Base-by-base conservation (phyloP, 1,139 yeast species). In the Meyerozyma carpophila region DNA sequence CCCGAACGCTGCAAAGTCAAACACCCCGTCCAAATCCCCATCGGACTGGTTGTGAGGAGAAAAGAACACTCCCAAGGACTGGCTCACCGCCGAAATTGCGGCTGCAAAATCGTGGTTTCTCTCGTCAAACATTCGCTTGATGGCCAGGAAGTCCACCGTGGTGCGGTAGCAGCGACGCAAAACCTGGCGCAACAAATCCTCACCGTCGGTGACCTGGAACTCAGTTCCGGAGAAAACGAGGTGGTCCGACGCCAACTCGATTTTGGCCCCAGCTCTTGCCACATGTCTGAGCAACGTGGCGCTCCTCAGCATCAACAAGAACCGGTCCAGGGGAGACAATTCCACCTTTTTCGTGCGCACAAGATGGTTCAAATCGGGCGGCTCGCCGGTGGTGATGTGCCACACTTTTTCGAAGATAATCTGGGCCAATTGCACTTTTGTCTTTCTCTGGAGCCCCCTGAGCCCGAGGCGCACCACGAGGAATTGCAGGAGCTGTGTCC, bases 61-160 rank as follows among this genome's bases (percentile, higher is more conserved):
- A 50, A 72, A 70, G 51, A 58, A 65, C 1, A 69, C 72, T 46
- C 69, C 74, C 8, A 70, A 61, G 28, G 61, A 50, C 42, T 56
- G 51, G 16, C 67, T 67, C 39, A 73, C 52, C 18, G 57, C 16
- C 5, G 34, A 7, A 4, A 31, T 8, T 4, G 16, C 34, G 14
- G 16, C 34, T n/a, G 16, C 34, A 31, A 31, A 31, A 13, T 31
- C 34, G 8, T 14, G 20, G 34, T 31, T 31, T 47, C 63, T 62
- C 37, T 58, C 54, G 28, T 48, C 28, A 46, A 58, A 66, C 11
- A 67, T 51, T 16, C 51, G 42, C 41, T 59, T 58, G 14, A 69
- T 46, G 8, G 49, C 41, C 7, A 56, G 44, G 40, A 71, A 55
- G 50, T 71, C 68, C 14, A 77, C 49, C 3, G 48, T 53, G 43